A percentile compares a stretch with the other conserved stretches of the same genome.
These are phyloP conservation scores for Biscutella laevigata DNA, from an alignment of 441 rosid genomes.

Conservation along the genomic window DNA sequence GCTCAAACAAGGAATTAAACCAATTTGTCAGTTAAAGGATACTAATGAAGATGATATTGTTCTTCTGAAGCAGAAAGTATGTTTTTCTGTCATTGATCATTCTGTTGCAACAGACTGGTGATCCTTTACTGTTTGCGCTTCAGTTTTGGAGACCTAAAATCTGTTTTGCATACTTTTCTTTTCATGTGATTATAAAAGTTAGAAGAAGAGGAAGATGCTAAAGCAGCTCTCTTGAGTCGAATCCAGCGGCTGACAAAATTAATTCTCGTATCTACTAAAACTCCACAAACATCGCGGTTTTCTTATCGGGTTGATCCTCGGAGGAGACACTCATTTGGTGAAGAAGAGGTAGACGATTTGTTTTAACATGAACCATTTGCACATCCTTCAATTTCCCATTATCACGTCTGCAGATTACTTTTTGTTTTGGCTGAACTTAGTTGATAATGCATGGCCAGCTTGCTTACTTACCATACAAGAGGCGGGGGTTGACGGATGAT, in stretches of 20 bases:
- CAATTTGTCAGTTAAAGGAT: constrained; percentile 62
- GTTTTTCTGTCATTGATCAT: constrained; percentile 13
- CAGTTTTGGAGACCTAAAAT: constrained; percentile 5
- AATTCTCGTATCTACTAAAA: constrained; percentile 86
- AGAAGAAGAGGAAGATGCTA: constrained; percentile 97
- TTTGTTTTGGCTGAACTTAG: constrained; percentile 27
- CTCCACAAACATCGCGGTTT: constrained; percentile 64
- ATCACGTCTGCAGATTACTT: constrained; percentile 5
- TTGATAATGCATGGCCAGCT: constrained; percentile 49
- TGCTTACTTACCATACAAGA: constrained; percentile 89
- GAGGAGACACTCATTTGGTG: constrained; percentile 98
- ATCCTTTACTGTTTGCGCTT: constrained; percentile 1
- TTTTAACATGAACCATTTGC: too few relatives aligned
- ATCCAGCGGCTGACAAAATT: constrained; percentile 88
- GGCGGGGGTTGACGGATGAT: constrained; percentile 88
- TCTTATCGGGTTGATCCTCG: constrained; percentile 65
- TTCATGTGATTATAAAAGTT: constrained; percentile 47
- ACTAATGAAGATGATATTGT: constrained; percentile 61
- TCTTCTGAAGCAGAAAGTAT: constrained; percentile 85
- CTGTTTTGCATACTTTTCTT: constrained; percentile 8
- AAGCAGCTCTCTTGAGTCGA: constrained; percentile 91
- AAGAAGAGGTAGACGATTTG: constrained; percentile 62
- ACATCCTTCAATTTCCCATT: background rate
- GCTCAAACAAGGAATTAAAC: constrained; percentile 55
- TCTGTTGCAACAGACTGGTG: background rate